Evolutionary conservation across 2,329 filamentous ascomycete genomes (phyloP), one percentile per base, ranked within the genome.

Genomic region (Monosporascus sp.): DNA sequence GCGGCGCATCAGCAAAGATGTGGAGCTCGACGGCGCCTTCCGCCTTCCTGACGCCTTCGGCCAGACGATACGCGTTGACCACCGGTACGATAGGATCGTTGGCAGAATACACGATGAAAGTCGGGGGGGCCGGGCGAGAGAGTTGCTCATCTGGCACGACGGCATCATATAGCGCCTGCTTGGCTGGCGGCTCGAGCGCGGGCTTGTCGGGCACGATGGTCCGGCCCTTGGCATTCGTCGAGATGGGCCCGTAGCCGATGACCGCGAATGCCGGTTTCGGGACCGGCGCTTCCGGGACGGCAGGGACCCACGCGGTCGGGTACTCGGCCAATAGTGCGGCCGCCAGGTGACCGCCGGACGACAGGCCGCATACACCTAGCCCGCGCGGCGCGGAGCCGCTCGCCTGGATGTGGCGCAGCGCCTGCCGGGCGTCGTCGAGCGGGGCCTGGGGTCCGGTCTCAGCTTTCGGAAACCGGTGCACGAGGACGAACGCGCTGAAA

Each of bases 171-270:
- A 62, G 52, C 18, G 50, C 59, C 52, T 61, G 58, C 51, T 62
- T 62, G 18, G 52, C 60, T n/a, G 58, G 57, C 35, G 60, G 60
- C n/a, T 54, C 54, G 37, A 61, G 52, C 7, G 57, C 47, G 4
- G 60, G 47, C 50, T 62, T 62, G 43, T 57, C 46, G 1, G 55
- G 49, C 9, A 62, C 44, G 37, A 62, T 52, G 15, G 57, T 60
- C 17, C 56, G 55, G 6, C 60, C 57, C 27, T 43, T 48, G 11
- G 60, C 60, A 27, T 62, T 62, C 5, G 60, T 61, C 1, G 58
- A 62, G 18, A 62, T 62, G n/a, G 60, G 60, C 7, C 55, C 60
- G 49, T 62, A 61, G 11, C 60, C 58, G n/a, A 62, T 56, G 35
- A 60, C 57, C 1, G 54, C 57, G 11, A 62, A 62, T 3, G 49